A percentile compares a stretch with the other conserved stretches of the same genome.
Evolutionary conservation across 805 yeast genomes (phyloP).

Genomic region (Lipomyces kockii): DNA sequence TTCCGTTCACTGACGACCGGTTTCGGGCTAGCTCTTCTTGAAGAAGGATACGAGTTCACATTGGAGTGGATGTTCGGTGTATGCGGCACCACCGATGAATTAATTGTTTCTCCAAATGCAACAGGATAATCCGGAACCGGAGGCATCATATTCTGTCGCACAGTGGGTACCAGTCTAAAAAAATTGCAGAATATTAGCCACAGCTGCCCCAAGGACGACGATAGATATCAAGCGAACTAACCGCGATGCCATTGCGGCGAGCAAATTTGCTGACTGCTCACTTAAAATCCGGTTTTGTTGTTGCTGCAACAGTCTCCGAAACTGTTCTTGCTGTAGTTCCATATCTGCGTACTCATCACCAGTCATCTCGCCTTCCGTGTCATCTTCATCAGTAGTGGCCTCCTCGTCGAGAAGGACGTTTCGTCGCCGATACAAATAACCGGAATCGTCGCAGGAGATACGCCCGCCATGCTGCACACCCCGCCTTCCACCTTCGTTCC

Average conservation of each 20-base stretch:
- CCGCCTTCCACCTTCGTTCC: neutral
- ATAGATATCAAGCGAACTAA: neutral
- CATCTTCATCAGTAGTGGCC: conserved; percentile 3
- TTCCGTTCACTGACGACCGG: conserved; percentile 21
- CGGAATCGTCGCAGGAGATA: neutral
- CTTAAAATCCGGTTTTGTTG: conserved; percentile 17
- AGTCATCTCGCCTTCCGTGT: neutral
- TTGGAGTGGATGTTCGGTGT: neutral
- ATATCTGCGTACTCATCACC: conserved; percentile 11
- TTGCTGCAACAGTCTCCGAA: conserved; percentile 11
- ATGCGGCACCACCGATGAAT: neutral
- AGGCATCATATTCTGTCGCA: neutral
- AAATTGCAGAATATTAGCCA: neutral
- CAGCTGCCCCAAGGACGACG: too few species aligned
- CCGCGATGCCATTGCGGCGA: conserved; percentile 11
- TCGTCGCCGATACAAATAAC: neutral
- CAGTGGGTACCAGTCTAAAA: neutral
- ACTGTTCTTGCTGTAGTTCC: conserved; percentile 21
- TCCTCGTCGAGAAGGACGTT: neutral
- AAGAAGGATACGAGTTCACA: neutral
- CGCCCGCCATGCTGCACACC: neutral
- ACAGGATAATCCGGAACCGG: conserved; percentile 2
- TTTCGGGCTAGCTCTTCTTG: conserved; percentile 19
- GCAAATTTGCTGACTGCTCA: conserved; percentile 12
- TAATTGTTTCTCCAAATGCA: neutral